Conservation (phyloP, 148 eudicot genomes). For the Rhododendron griersonianum region DNA sequence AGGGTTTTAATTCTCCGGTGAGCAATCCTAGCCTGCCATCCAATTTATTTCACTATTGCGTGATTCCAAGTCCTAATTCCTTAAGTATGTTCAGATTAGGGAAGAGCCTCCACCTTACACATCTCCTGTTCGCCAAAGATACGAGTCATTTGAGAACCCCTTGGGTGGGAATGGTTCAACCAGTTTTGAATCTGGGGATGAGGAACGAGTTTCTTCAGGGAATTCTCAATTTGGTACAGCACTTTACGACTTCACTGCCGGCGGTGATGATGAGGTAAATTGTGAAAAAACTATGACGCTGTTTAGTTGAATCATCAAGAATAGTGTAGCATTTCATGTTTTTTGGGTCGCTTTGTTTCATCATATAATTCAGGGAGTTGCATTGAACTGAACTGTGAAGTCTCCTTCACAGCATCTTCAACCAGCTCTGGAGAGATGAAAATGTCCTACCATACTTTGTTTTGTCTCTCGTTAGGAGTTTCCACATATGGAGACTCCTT, state of each 20-base stretch:
- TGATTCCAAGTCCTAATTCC: slow-evolving; percentile 18
- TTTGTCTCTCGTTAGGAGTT: neutral
- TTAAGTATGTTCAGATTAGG: slow-evolving; percentile 54
- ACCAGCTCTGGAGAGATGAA: neutral
- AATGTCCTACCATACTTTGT: neutral
- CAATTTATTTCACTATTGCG: neutral
- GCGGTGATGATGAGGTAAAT: slow-evolving; percentile 97
- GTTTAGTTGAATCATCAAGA: neutral
- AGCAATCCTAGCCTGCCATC: slow-evolving; percentile 14
- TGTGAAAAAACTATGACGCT: neutral
- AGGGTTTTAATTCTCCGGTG: slow-evolving; percentile 70
- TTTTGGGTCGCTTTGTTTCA: neutral
- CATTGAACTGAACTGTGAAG: neutral
- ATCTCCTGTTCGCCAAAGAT: slow-evolving; percentile 61
- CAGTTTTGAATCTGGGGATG: slow-evolving; percentile 68
- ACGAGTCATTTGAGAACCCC: slow-evolving; percentile 91
- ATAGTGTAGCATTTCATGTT: neutral
- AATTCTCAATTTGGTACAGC: slow-evolving; percentile 67
- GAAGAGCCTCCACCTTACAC: slow-evolving; percentile 88
- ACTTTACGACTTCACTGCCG: slow-evolving; percentile 95
- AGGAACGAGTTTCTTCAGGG: slow-evolving; percentile 57
- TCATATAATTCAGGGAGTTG: neutral
- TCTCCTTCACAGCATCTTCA: neutral
- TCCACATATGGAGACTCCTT: neutral
- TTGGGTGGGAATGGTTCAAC: slow-evolving; percentile 67